Base-by-base conservation (phyloP, 306 rosid genomes). In the Cyamopsis tetragonoloba region DNA sequence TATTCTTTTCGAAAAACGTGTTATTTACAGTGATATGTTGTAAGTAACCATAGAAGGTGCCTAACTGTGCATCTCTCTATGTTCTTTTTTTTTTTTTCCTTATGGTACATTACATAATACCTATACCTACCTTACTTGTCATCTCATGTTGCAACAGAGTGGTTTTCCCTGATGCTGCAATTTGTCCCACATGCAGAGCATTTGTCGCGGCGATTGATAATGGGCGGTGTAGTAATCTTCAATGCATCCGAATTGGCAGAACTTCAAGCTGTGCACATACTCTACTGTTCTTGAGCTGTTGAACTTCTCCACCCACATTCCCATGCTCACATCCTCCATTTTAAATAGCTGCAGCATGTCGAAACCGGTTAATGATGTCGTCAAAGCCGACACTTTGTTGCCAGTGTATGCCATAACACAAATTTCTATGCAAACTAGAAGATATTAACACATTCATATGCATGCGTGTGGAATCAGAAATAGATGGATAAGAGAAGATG, bases 291-390 rank as follows among this genome's bases (percentile, higher is more conserved):
- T 85, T 46, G 96, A 55, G 30, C 53, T 31, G 89, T 92, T 92
- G 82, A 92, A 89, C 62, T 82, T 77, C 76, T 79, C 91, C 35
- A 89, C 95, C 98, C 95, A 92, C 95, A 87, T 92, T 81, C 96
- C 96, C 96, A 92, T 85, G 89, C 96, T 89, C 77, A 92, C 98
- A 51, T 92, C 98, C 77, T 92, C 98, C 98, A 92, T 92, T 85
- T 92, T 92, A 80, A 89, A 92, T 50, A 92, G 75, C 98, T 92
- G 92, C 67, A 38, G 44, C 64, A 35, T 4, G 6, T 24, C 24
- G n/a, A 67, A 62, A 47, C 48, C 8, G 32, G 42, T 31, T 50
- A 63, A 18, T 14, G 1, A 20, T 23, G 72, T 35, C 61, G 14
- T 5, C 24, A 27, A 62, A 48, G 17, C 60, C 34, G 12, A 13